phyloP scores from a whole-genome alignment of 208 protist species.

The Lotmaria passim region DNA sequence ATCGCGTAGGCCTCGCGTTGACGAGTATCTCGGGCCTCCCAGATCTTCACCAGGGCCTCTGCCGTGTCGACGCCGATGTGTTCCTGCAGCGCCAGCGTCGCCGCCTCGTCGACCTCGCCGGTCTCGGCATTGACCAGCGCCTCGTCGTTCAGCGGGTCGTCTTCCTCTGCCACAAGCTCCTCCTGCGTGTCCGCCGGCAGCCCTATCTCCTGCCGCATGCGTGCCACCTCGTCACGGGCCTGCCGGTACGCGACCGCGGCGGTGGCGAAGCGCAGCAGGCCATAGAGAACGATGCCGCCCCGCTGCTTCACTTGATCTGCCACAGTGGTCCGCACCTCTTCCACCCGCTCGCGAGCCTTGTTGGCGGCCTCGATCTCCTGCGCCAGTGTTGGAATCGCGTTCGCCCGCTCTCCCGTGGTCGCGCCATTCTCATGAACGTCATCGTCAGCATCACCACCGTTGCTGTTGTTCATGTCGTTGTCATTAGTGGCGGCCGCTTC shows the following conservation, averaged over 20 bases:
- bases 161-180: slow-evolving; percentile 81
- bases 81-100: slow-evolving; percentile 52
- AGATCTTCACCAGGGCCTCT: slow-evolving; percentile 75
- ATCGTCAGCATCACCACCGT: not conserved
- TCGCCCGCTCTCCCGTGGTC: too few relatives aligned
- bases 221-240: slow-evolving; percentile 62
- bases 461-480: not conserved
- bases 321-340: slow-evolving; percentile 41
- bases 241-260: slow-evolving; percentile 72
- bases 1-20: slow-evolving; percentile 51
- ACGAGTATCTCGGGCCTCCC: slow-evolving; percentile 62
- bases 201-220: slow-evolving; percentile 45
- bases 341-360: slow-evolving; percentile 37
- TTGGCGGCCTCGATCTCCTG: slow-evolving; percentile 30
- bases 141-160: slow-evolving; percentile 75
- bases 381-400: slow-evolving; percentile 26
- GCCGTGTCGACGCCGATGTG: slow-evolving; percentile 72
- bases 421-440: too few relatives aligned
- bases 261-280: slow-evolving; percentile 60
- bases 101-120: slow-evolving; percentile 60
- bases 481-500: not conserved
- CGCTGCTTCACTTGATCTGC: slow-evolving; percentile 56
- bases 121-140: slow-evolving; percentile 68
- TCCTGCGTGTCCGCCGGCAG: slow-evolving; percentile 43
- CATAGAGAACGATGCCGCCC: slow-evolving; percentile 66